A percentile compares a stretch with the other conserved stretches of the same genome.
Evolutionary conservation across 1,284 basidiomycete genomes (phyloP).

Genomic region (Porogramme epimiltina): DNA sequence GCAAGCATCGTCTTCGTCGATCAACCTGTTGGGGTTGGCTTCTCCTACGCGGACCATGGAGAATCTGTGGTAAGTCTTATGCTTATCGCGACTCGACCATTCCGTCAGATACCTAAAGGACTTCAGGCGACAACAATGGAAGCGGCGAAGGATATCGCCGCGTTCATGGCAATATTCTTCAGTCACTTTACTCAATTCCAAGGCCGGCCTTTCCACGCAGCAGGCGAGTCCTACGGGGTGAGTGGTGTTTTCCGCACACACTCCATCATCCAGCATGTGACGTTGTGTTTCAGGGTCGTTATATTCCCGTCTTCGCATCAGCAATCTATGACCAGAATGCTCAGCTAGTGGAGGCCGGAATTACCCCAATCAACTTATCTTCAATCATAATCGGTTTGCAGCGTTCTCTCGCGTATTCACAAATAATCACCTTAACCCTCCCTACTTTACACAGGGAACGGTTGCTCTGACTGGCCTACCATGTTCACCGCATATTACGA

Average conservation of each 20-base stretch:
- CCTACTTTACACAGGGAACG: constrained; percentile 48
- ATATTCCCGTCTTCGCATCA: constrained; percentile 82
- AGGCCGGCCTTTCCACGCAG: constrained; percentile 15
- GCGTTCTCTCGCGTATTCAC: neutral
- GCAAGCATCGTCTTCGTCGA: constrained; percentile 76
- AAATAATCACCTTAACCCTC: neutral
- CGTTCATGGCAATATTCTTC: too few species aligned
- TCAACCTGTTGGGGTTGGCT: constrained; percentile 67
- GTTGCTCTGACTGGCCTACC: constrained; percentile 27
- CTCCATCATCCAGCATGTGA: neutral
- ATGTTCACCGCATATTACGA: constrained; percentile 36
- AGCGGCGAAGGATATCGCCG: too few species aligned
- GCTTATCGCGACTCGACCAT: constrained; percentile 1
- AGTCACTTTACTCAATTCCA: too few species aligned
- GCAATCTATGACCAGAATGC: constrained; percentile 83
- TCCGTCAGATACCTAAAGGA: too few species aligned
- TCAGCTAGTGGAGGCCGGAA: constrained; percentile 51
- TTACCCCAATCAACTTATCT: constrained; percentile 76
- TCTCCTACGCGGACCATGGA: constrained; percentile 74
- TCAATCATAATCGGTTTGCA: constrained; percentile 74
- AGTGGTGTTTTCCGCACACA: constrained; percentile 11
- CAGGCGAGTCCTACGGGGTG: constrained; percentile 73
- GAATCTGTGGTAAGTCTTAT: constrained; percentile 61
- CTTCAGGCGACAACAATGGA: too few species aligned
- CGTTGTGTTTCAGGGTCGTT: constrained; percentile 58